Percentiles rank a stretch among this genome's conserved stretches.
phyloP scores from a whole-genome alignment of 2,329 filamentous ascomycete genomes.

The Ceratocystis variospora region DNA sequence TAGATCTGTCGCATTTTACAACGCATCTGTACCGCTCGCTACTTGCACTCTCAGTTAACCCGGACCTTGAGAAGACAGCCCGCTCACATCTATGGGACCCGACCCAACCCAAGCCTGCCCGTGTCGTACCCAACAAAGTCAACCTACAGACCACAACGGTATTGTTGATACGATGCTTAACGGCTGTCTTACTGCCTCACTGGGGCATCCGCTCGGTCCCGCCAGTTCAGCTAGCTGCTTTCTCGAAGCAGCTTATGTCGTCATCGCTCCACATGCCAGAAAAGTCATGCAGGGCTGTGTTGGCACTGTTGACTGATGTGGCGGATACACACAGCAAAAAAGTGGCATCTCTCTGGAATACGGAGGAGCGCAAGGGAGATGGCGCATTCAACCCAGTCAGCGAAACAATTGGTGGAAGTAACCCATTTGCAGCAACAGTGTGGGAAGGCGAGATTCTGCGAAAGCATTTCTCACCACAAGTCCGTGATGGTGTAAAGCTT shows the following conservation, averaged over 20 bases:
- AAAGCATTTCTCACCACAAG: conserved; percentile 73
- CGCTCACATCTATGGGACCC: conserved; percentile 60
- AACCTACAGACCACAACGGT: conserved; percentile 94
- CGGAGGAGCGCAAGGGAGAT: conserved; percentile 84
- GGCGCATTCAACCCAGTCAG: conserved; percentile 66
- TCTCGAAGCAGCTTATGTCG: conserved; percentile 80
- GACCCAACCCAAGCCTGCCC: conserved; percentile 32
- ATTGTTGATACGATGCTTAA: conserved; percentile 74
- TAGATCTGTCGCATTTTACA: conserved; percentile 92
- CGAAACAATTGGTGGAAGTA: conserved; percentile 66
- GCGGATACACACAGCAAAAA: conserved; percentile 70
- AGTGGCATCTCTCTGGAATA: conserved; percentile 79
- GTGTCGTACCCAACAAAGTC: conserved; percentile 46
- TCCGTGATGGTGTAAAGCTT: conserved; percentile 58
- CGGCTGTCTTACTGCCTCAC: conserved; percentile 63
- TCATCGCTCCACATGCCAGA: conserved; percentile 75
- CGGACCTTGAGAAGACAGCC: conserved; percentile 70
- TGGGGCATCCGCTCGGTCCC: conserved; percentile 62
- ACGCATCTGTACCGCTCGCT: conserved; percentile 83
- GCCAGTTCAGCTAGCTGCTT: conserved; percentile 74
- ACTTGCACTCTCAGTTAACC: conserved; percentile 61
- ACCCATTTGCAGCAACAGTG: conserved; percentile 77
- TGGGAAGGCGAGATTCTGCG: conserved; percentile 88
- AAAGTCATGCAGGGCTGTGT: conserved; percentile 68
- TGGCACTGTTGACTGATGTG: conserved; percentile 65